Percentiles rank a stretch among this genome's conserved stretches.
Conservation (phyloP, 306 rosid species). For the Inga oerstediana region DNA sequence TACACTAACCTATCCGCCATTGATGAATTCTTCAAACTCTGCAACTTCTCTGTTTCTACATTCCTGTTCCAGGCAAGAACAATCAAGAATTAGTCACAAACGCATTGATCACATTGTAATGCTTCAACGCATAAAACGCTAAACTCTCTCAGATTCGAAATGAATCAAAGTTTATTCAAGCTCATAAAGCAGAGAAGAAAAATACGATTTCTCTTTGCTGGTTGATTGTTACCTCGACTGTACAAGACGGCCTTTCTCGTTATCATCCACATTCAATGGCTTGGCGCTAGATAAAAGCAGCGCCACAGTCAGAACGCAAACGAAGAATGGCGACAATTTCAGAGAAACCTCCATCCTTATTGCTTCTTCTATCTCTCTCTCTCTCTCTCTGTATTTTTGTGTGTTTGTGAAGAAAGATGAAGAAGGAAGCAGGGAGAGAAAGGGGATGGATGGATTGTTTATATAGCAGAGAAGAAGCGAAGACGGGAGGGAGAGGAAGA, state of each 20-base stretch:
- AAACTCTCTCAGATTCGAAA: neutral
- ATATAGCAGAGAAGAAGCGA: conserved; percentile 34
- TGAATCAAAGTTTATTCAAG: neutral
- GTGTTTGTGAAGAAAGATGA: neutral
- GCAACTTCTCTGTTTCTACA: conserved; percentile 42
- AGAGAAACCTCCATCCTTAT: conserved; percentile 47
- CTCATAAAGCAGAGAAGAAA: conserved; percentile 7
- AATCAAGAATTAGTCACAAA: neutral
- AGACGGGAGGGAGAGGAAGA: conserved; percentile 6
- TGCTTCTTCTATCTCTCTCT: neutral
- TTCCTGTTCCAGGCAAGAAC: conserved; percentile 27
- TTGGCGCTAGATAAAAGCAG: conserved; percentile 24
- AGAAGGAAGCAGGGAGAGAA: conserved; percentile 13
- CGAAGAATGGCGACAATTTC: conserved; percentile 1
- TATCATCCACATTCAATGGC: conserved; percentile 20
- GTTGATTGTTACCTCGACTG: conserved; percentile 43
- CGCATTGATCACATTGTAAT: conserved; percentile 5
- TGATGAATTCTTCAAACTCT: conserved; percentile 51
- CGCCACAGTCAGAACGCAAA: conserved; percentile 25
- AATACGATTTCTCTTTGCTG: neutral
- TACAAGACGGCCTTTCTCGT: conserved; percentile 19
- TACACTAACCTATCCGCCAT: conserved; percentile 53
- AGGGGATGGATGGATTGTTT: conserved; percentile 19
- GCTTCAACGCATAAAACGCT: neutral
- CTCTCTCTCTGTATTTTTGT: neutral